Evolutionary conservation across 78 protist genomes (phyloP).

Genomic region (Pelomyxa schiedti): DNA sequence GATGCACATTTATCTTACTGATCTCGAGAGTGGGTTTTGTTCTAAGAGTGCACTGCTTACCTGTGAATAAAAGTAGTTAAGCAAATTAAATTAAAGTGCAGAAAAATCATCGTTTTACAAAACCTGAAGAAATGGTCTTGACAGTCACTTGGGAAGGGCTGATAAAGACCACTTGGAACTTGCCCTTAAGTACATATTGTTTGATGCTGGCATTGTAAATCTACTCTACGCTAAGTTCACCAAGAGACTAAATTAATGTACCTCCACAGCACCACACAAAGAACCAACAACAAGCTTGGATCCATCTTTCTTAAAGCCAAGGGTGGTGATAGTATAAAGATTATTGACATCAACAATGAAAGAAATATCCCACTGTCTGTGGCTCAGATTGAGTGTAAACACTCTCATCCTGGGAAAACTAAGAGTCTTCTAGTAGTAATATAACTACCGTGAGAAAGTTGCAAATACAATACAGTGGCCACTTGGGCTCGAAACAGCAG

Average conservation of each 20-base stretch:
- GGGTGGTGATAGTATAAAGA: conserved; percentile 39
- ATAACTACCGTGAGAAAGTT: conserved; percentile 26
- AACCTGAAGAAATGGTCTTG: too few species aligned
- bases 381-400: conserved; percentile 29
- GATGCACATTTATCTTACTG: conserved; percentile 49
- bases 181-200: conserved; percentile 44
- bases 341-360: conserved; percentile 18
- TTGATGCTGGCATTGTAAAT: conserved; percentile 61
- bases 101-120: neutral
- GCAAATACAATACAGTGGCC: conserved; percentile 57
- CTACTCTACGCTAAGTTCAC: too few species aligned
- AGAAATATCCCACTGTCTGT: conserved; percentile 51
- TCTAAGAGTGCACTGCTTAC: conserved; percentile 49
- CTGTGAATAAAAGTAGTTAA: neutral
- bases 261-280: conserved; percentile 61
- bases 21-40: conserved; percentile 56
- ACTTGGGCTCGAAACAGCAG: conserved; percentile 36
- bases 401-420: conserved; percentile 16
- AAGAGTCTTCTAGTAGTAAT: neutral
- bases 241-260: too few species aligned
- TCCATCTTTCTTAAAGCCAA: conserved; percentile 70
- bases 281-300: conserved; percentile 30
- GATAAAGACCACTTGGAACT: conserved; percentile 69
- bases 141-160: conserved; percentile 54
- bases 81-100: neutral